Evolutionary conservation across 495 filamentous ascomycete species (phyloP).

Genomic region (Penicillium pulvis): DNA sequence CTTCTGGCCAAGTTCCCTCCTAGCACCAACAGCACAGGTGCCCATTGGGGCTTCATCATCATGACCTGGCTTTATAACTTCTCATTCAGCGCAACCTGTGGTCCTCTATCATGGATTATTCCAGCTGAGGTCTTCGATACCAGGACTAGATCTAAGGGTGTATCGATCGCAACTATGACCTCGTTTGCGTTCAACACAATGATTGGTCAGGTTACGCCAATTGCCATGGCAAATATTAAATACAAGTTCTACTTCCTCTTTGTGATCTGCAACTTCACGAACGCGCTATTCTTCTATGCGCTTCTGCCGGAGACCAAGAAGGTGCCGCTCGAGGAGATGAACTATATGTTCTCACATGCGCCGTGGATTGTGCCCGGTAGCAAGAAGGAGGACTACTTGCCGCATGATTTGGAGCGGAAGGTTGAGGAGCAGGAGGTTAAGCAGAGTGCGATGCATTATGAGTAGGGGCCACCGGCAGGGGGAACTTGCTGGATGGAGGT

Average conservation of each 20-base stretch:
- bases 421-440: constrained; percentile 44
- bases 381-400: constrained; percentile 37
- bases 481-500: not conserved
- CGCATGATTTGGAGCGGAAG: constrained; percentile 42
- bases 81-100: constrained; percentile 64
- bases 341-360: constrained; percentile 67
- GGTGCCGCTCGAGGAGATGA: constrained; percentile 71
- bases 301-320: constrained; percentile 66
- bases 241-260: constrained; percentile 62
- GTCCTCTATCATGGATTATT: constrained; percentile 64
- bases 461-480: constrained; percentile 9
- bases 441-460: constrained; percentile 25
- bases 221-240: constrained; percentile 53
- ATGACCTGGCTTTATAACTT: constrained; percentile 73
- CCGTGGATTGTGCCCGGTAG: constrained; percentile 63
- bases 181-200: constrained; percentile 73
- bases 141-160: constrained; percentile 64
- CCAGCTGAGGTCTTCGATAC: constrained; percentile 74
- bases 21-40: constrained; percentile 50
- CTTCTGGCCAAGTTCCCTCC: constrained; percentile 60
- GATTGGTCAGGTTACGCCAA: constrained; percentile 69
- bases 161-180: constrained; percentile 66
- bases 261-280: constrained; percentile 53
- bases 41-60: constrained; percentile 75
- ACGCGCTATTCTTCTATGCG: constrained; percentile 66